Base-by-base conservation (phyloP, 768 basidiomycete genomes). In the Agrocybe chaxingu region DNA sequence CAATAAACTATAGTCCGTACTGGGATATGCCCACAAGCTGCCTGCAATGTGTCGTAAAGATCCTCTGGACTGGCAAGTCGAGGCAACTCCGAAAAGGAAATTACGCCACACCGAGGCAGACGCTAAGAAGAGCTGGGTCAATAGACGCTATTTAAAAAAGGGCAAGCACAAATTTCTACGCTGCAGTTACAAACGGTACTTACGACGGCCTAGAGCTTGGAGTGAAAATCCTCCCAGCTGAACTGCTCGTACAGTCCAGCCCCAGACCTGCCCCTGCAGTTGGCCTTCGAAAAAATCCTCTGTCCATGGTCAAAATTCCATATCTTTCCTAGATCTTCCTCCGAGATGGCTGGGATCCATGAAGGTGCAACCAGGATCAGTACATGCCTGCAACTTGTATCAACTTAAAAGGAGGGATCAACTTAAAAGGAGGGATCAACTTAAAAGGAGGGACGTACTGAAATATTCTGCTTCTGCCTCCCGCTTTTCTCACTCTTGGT, bases 401-500 rank as follows among this genome's bases (percentile, higher is more conserved):
- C 30, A 19, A 8, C 16, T 12, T 11, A 10, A 8, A 8, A 30
- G 31, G 34, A 41, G 18, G 32, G 31, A 65, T n/a, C n/a, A n/a
- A n/a, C n/a, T n/a, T n/a, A n/a, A n/a, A n/a, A n/a, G n/a, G n/a
- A n/a, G n/a, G n/a, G n/a, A 50, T 24, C 30, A 19, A 8, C 16
- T 12, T 11, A 10, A 8, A 8, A 30, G 31, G 34, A 41, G 18
- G 32, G 31, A 65, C 71, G 42, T 50, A 79, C 80, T 19, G 59
- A 72, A 32, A 81, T 50, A 52, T 82, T 82, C 50, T 75, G 71
- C 58, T 70, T 74, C 63, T 82, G 79, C 42, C 75, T 66, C 16
- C 70, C 70, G 13, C 60, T 58, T 50, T 80, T 70, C 13, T 65
- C 63, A 47, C 77, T 79, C 66, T 77, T 79, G 1, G 80, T 77